Percentiles rank a stretch among this genome's conserved stretches.
phyloP scores from a whole-genome alignment of 2,329 filamentous ascomycete species.

The Sporothrix curviconia region DNA sequence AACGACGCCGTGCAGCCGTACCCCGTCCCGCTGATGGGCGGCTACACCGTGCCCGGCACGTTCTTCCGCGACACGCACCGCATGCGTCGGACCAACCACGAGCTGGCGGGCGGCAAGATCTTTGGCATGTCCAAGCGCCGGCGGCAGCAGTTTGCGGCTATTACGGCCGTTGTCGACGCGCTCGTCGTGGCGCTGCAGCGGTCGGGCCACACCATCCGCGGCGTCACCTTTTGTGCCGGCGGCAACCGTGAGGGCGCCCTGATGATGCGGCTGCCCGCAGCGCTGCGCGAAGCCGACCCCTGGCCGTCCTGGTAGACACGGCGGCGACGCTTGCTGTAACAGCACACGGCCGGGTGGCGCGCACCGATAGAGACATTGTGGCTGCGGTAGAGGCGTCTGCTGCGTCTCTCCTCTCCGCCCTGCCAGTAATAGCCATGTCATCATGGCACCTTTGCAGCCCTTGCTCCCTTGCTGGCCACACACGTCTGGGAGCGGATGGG shows the following conservation, averaged over 20 bases:
- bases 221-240: slow-evolving; percentile 74
- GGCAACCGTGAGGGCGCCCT: slow-evolving; percentile 81
- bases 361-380: background rate
- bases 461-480: slow-evolving; percentile 40
- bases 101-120: slow-evolving; percentile 47
- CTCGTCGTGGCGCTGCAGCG: slow-evolving; percentile 54
- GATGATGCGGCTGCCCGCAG: slow-evolving; percentile 59
- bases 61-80: slow-evolving; percentile 51
- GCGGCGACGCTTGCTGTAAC: background rate
- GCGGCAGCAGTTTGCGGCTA: slow-evolving; percentile 75
- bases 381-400: slow-evolving; percentile 33
- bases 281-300: slow-evolving; percentile 59
- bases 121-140: slow-evolving; percentile 77
- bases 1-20: slow-evolving; percentile 68
- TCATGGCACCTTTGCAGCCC: background rate
- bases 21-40: slow-evolving; percentile 75
- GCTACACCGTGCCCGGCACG: slow-evolving; percentile 59
- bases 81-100: slow-evolving; percentile 46
- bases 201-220: slow-evolving; percentile 50
- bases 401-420: slow-evolving; percentile 32
- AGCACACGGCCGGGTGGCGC: background rate
- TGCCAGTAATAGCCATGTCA: slow-evolving; percentile 30
- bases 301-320: slow-evolving; percentile 33
- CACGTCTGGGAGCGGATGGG: slow-evolving; percentile 47
- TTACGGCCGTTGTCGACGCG: slow-evolving; percentile 71